Evolutionary conservation across 176 grass and related monocot genomes (phyloP).

Genomic region (Carex kokanica): DNA sequence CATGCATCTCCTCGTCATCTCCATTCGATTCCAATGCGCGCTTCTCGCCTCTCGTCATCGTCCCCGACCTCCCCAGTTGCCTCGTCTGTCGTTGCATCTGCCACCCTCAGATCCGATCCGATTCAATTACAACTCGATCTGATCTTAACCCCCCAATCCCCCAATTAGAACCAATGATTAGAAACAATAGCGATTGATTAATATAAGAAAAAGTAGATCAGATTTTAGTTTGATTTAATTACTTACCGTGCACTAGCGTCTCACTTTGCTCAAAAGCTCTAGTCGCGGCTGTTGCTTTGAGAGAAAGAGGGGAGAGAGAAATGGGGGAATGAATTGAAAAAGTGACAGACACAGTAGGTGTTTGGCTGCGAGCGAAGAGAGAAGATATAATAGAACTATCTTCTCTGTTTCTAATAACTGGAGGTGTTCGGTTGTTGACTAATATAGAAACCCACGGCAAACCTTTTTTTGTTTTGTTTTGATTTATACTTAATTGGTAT

Average conservation of each 20-base stretch:
- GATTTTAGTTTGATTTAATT: conserved; percentile 1
- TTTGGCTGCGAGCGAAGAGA: conserved; percentile 11
- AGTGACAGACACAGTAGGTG: not conserved
- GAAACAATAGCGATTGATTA: not conserved
- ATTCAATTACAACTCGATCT: conserved; percentile 15
- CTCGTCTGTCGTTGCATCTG: conserved; percentile 35
- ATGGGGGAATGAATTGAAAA: conserved; percentile 31
- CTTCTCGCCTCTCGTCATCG: conserved; percentile 37
- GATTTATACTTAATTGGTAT: not conserved
- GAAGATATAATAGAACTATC: not conserved
- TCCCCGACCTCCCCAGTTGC: conserved; percentile 32
- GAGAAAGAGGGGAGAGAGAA: not conserved
- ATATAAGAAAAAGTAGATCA: conserved; percentile 4
- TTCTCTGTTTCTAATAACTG: not conserved
- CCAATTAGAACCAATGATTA: conserved; percentile 6
- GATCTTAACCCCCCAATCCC: not conserved
- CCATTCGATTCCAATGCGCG: conserved; percentile 19
- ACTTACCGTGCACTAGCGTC: conserved; percentile 18
- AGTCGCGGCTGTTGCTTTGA: not conserved
- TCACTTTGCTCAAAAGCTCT: conserved; percentile 3
- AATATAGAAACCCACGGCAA: not conserved
- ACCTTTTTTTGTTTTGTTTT: not conserved
- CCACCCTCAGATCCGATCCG: not conserved
- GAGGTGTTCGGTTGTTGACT: not conserved
- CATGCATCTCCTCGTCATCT: conserved; percentile 20